These are phyloP conservation scores for Russula lepida DNA, from an alignment of 768 basidiomycete genomes.

Conservation along the genomic window DNA sequence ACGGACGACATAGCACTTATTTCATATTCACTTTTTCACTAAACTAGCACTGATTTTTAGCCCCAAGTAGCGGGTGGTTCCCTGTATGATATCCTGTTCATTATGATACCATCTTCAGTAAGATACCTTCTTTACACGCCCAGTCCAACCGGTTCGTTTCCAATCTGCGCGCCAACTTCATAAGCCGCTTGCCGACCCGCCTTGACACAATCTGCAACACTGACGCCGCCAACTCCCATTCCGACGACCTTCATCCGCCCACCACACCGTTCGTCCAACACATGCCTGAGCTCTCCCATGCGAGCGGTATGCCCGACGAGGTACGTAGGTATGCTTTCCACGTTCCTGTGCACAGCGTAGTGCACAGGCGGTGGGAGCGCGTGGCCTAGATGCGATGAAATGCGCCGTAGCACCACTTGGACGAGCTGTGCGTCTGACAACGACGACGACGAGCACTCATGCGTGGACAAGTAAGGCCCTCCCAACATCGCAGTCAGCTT, in stretches of 20 bases:
- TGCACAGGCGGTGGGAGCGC: slow-evolving; percentile 45
- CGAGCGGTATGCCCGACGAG: slow-evolving; percentile 62
- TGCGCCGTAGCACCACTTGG: slow-evolving; percentile 21
- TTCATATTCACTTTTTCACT: neutral
- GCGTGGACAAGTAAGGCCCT: slow-evolving; percentile 47
- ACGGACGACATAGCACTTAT: neutral
- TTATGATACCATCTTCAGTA: neutral
- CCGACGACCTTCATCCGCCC: slow-evolving; percentile 59
- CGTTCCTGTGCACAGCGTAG: slow-evolving; percentile 45
- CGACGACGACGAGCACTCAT: no score
- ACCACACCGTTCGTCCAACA: slow-evolving; percentile 31
- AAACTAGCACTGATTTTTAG: neutral
- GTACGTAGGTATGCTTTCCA: slow-evolving; percentile 71
- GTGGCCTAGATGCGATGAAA: slow-evolving; percentile 16
- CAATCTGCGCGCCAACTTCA: slow-evolving; percentile 8
- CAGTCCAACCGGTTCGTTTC: neutral
- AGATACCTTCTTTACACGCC: neutral
- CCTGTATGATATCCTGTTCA: neutral
- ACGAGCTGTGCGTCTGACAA: slow-evolving; percentile 21
- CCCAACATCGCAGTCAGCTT: slow-evolving; percentile 91
- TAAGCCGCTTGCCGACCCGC: slow-evolving; percentile 47
- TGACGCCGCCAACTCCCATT: slow-evolving; percentile 82
- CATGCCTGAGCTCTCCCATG: slow-evolving; percentile 48
- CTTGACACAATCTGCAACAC: slow-evolving; percentile 78
- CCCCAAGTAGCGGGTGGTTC: neutral